Evolutionary conservation across 192 early-diverging fungal species (phyloP), one percentile per base, ranked within the genome.

Genomic region (Coemansia sp.): DNA sequence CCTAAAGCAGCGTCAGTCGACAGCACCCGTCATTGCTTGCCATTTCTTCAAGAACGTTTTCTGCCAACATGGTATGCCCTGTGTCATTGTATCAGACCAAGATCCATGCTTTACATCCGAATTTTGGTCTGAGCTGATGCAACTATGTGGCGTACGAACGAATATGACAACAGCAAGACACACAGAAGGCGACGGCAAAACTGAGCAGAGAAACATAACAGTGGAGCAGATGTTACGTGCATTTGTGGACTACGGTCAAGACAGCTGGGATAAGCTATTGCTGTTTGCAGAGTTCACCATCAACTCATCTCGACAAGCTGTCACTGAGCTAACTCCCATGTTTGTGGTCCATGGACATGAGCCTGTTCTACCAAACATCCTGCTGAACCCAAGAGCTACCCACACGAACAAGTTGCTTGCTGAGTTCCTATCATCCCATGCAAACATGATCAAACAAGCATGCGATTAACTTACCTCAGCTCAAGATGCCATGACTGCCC

Each of bases 121-220:
- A 2, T 27, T 64, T 20, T 64, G 62, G 62, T 41, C 38, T 2
- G 41, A 42, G 22, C 42, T 64, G 22, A 13, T 64, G 40, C 5
- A 16, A 1, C 5, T 8, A 6, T 64, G 36, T 38, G 62, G 62
- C 2, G 40, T 64, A 12, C 36, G 41, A 1, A 5, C 9, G 7
- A 64, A 64, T 10, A 64, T 64, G 62, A 64, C 41, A 0, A 64
- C 62, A 2, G 36, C 62, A 7, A 9, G 41, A 5, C 41, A 64
- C 11, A 5, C 62, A 7, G 62, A 64, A 38, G 62, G 62, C 20
- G 62, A 64, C 10, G 62, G 62, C 18, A 42, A 64, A 41, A 64
- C 62, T 0, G 41, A 44, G 62, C 36, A 38, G 4, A 3, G 41
- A 5, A 64, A 64, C 24, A 9, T 42, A 22, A 64, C 62, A 38